Base-by-base conservation (phyloP, 1,284 basidiomycete species). In the Fomitopsis schrenkii region DNA sequence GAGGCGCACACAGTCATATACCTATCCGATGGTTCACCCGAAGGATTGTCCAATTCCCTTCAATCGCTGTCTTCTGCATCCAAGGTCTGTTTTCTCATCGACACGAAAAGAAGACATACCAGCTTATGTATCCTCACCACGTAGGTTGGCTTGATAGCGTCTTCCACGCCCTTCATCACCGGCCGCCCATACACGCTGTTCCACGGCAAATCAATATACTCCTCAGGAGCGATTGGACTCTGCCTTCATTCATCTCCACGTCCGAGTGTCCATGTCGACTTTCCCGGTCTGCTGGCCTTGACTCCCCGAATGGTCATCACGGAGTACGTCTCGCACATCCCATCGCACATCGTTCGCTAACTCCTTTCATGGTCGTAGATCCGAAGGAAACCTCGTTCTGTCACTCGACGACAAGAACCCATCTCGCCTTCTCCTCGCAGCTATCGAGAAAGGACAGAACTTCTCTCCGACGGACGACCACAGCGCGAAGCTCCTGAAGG, bases 141-240 rank as follows among this genome's bases (percentile, higher is more conserved):
- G 14, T 67, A 93, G 87, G 74, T 92, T 41, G 92, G 92, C 15
- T 78, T 94, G 22, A 73, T 91, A 14, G 88, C 87, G 0, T 81
- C 92, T 0, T 88, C 90, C 0, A 96, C 94, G 0, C 93, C 94
- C 0, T 96, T 96, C 72, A 78, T 94, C 22, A 95, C 93, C 0
- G 92, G 91, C 10, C 79, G 89, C 22, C 89, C 90, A 1, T 85
- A 90, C 55, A 95, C 94, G 0, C 76, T 96, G 2, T 87, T 94
- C 65, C 75, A 83, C 64, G 83, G 87, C 57, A 76, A 77, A 35
- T 70, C 79, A 2, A 81, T 93, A 26, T 74, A 83, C 64, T 84
- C 83, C 0, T 75, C 82, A 1, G 94, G 94, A 5, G 88, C 91
- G 0, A 83, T 96, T 3, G 93, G 93, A 0, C 63, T 2, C 64